Evolutionary conservation across 1,284 basidiomycete genomes (phyloP).

Genomic region (Irpex sp.): DNA sequence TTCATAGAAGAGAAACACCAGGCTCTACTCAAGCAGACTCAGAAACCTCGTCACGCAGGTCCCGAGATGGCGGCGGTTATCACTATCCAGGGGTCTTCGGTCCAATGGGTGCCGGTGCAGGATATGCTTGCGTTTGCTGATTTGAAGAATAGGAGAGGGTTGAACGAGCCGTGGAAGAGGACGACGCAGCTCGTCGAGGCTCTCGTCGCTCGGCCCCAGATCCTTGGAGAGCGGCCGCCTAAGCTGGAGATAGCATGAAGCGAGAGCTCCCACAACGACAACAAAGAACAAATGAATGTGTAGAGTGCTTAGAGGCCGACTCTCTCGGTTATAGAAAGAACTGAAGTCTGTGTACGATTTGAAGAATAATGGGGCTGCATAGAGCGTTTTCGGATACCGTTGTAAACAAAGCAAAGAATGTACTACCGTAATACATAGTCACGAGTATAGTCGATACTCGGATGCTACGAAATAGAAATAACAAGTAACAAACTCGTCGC

Average conservation of each 20-base stretch:
- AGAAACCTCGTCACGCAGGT: constrained; percentile 47
- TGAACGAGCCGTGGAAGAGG: constrained; percentile 78
- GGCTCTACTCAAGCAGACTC: constrained; percentile 40
- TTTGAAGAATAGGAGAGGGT: constrained; percentile 86
- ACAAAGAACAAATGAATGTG: not conserved
- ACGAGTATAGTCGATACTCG: not conserved
- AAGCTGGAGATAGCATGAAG: not conserved
- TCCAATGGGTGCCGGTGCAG: constrained; percentile 81
- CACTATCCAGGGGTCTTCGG: constrained; percentile 78
- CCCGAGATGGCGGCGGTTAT: constrained; percentile 84
- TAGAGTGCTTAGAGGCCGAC: not conserved
- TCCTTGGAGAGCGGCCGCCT: constrained; percentile 27
- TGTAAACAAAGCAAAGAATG: not conserved
- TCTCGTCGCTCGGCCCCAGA: constrained; percentile 59
- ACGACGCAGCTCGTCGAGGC: constrained; percentile 72
- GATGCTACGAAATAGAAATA: not conserved
- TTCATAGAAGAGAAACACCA: constrained; percentile 87
- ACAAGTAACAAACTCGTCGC: not conserved
- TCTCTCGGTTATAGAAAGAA: not conserved
- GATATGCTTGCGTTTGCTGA: constrained; percentile 88
- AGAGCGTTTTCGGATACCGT: not conserved
- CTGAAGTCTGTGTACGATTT: not conserved
- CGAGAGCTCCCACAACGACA: not conserved
- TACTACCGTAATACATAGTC: not conserved
- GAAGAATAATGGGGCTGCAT: not conserved